Conservation (phyloP, 495 filamentous ascomycete genomes). For the Trichocladium antarcticum region DNA sequence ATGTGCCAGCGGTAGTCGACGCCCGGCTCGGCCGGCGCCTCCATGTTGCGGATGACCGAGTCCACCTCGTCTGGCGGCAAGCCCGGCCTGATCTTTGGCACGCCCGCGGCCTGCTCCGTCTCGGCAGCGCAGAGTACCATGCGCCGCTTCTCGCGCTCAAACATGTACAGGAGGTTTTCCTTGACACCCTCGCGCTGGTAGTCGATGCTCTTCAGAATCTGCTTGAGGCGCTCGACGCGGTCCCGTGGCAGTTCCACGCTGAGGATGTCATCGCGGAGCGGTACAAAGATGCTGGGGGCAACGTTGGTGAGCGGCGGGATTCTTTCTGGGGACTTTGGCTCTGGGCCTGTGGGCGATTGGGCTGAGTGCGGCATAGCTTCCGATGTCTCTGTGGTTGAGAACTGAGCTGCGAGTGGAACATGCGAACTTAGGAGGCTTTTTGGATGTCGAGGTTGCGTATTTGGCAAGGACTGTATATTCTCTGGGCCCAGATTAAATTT, state of each 20-base stretch:
- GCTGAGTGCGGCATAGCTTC: slow-evolving; percentile 22
- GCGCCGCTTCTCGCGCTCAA: slow-evolving; percentile 30
- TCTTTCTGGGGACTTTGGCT: slow-evolving; percentile 11
- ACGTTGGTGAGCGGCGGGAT: slow-evolving; percentile 28
- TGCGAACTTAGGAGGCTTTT: not conserved
- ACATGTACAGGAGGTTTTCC: slow-evolving; percentile 34
- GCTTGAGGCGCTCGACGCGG: slow-evolving; percentile 23
- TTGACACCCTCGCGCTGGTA: slow-evolving; percentile 31
- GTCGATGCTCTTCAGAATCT: slow-evolving; percentile 31
- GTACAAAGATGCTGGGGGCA: slow-evolving; percentile 35
- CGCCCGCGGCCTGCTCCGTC: slow-evolving; percentile 49
- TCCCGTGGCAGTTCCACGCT: slow-evolving; percentile 19
- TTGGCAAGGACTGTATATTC: no score
- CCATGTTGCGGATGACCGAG: slow-evolving; percentile 21
- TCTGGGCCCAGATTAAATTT: no score
- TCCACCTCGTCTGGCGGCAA: slow-evolving; percentile 18
- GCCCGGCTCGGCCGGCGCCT: slow-evolving; percentile 11
- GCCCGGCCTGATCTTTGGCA: not conserved
- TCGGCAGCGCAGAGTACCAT: slow-evolving; percentile 42
- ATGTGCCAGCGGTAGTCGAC: slow-evolving; percentile 18
- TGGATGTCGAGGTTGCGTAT: no score
- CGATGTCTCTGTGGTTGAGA: not conserved
- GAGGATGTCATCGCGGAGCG: slow-evolving; percentile 28
- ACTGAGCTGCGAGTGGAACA: not conserved
- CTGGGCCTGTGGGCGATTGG: slow-evolving; percentile 45